A percentile compares a stretch with the other conserved stretches of the same genome.
Conservation (phyloP, 2,329 filamentous ascomycete species). For the Scytalidium sp. region DNA sequence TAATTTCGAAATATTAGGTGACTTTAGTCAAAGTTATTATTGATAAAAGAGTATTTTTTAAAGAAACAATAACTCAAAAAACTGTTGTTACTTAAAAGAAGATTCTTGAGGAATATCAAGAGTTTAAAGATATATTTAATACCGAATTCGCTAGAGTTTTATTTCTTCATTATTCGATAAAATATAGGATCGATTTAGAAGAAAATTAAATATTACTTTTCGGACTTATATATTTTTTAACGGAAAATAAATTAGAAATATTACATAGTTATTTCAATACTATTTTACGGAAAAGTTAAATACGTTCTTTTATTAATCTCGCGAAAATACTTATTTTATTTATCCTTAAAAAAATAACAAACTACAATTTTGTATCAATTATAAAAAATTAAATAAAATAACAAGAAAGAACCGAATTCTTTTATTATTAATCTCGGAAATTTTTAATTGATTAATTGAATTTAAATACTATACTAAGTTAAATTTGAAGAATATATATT, state of each 20-base stretch:
- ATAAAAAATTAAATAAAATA: constrained; percentile 5
- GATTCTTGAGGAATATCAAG: too few relatives aligned
- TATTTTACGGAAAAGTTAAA: constrained; percentile 5
- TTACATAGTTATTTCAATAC: background rate
- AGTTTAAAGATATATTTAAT: background rate
- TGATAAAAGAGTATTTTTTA: too few relatives aligned
- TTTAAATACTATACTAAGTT: background rate
- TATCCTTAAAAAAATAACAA: background rate
- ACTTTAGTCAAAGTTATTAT: too few relatives aligned
- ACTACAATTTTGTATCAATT: constrained; percentile 1
- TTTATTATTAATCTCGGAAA: constrained; percentile 1
- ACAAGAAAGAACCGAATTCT: background rate
- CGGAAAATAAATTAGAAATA: background rate
- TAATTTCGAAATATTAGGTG: too few relatives aligned
- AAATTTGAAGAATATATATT: background rate
- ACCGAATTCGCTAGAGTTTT: background rate
- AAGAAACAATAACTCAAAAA: too few relatives aligned
- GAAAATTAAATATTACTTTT: background rate
- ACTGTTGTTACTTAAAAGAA: too few relatives aligned
- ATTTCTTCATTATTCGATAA: background rate
- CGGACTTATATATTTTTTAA: background rate
- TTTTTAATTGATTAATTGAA: background rate
- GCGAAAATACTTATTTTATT: constrained; percentile 1
- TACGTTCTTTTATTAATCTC: constrained; percentile 1
- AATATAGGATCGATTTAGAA: background rate